Percentiles rank a stretch among this genome's conserved stretches.
Evolutionary conservation across 495 filamentous ascomycete genomes (phyloP).

Genomic region (Melanomma pulvis-pyrius): DNA sequence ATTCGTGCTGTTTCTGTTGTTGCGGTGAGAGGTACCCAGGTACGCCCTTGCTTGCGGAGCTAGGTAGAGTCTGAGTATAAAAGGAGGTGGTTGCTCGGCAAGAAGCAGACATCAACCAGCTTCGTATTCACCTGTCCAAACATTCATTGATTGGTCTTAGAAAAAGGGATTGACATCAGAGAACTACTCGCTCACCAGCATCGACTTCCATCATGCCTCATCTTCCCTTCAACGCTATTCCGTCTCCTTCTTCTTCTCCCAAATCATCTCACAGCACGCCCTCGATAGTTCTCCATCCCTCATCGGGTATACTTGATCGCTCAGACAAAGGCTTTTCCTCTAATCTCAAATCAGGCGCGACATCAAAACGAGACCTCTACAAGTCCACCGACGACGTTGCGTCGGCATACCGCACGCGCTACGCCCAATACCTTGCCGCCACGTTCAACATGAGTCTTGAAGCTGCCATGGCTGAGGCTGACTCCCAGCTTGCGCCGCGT

Average conservation of each 20-base stretch:
- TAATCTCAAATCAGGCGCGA: constrained; percentile 23
- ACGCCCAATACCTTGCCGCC: constrained; percentile 37
- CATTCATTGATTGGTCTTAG: not conserved
- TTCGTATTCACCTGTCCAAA: constrained; percentile 6
- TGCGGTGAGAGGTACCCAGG: constrained; percentile 31
- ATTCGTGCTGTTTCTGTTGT: constrained; percentile 24
- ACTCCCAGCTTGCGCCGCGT: constrained; percentile 35
- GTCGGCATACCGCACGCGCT: constrained; percentile 33
- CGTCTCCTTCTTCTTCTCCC: constrained; percentile 32
- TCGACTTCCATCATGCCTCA: constrained; percentile 30
- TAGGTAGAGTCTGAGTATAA: constrained; percentile 8
- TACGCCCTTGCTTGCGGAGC: not conserved
- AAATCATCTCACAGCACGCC: constrained; percentile 22
- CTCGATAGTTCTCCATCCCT: constrained; percentile 37
- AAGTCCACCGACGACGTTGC: constrained; percentile 29
- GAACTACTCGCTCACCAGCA: constrained; percentile 6
- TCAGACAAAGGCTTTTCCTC: constrained; percentile 26
- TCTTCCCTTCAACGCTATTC: constrained; percentile 31
- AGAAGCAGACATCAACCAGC: constrained; percentile 1
- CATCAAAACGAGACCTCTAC: constrained; percentile 31
- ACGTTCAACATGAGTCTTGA: constrained; percentile 38
- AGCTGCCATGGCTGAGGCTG: constrained; percentile 32
- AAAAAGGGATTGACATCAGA: constrained; percentile 5
- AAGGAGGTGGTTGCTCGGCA: constrained; percentile 8
- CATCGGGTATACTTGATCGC: constrained; percentile 36